Evolutionary conservation across 345 rosid species (phyloP).

Genomic region (Pistacia atlantica): DNA sequence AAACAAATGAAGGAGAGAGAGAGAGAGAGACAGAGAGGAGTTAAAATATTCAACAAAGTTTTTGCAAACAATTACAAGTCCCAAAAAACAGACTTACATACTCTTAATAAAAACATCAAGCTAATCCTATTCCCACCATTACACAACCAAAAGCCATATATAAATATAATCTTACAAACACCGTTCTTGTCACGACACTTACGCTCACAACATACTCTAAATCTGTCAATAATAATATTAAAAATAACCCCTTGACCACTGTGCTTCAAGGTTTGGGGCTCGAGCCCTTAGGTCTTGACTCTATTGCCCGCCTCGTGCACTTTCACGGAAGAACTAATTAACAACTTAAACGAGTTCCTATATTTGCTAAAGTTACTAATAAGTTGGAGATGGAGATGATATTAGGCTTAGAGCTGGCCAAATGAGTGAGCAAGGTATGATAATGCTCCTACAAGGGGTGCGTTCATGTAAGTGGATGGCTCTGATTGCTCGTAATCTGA

Average conservation of each 20-base stretch:
- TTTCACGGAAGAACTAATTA: conserved; percentile 10
- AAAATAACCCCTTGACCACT: conserved; percentile 22
- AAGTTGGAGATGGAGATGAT: too few relatives aligned
- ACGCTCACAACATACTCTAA: conserved; percentile 10
- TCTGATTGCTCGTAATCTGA: conserved; percentile 87
- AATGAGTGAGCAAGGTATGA: conserved; percentile 86
- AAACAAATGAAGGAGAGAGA: not conserved
- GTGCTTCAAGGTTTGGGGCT: conserved; percentile 37
- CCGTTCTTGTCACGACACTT: conserved; percentile 29
- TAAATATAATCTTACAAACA: not conserved
- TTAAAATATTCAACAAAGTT: not conserved
- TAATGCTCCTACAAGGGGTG: conserved; percentile 90
- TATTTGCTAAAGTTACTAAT: not conserved
- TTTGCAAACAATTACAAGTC: conserved; percentile 4
- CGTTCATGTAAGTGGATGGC: conserved; percentile 90
- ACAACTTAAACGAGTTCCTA: conserved; percentile 9
- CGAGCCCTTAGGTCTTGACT: conserved; percentile 34
- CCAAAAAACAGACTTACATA: conserved; percentile 4
- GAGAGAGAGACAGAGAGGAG: too few relatives aligned
- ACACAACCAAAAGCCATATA: not conserved
- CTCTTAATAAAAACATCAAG: not conserved
- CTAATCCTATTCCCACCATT: not conserved
- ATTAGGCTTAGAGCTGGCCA: conserved; percentile 58
- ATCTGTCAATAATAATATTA: not conserved
- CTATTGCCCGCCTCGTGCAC: conserved; percentile 8